Evolutionary conservation across 352 stramenopile species (phyloP).

Genomic region (Globisporangium ultimum): DNA sequence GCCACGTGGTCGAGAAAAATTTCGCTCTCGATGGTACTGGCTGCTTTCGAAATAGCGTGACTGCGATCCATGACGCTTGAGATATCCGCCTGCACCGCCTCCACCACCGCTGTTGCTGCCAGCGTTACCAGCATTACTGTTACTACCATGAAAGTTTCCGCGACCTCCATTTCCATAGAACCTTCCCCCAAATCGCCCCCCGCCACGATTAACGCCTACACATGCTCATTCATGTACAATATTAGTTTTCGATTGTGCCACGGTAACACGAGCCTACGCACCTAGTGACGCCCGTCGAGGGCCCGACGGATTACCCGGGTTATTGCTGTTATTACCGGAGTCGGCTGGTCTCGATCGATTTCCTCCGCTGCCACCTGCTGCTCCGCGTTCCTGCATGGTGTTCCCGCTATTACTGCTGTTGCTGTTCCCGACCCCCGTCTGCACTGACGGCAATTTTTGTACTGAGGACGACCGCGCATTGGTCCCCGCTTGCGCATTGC

Average conservation of each 20-base stretch:
- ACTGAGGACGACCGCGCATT: slow-evolving; percentile 17
- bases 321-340: slow-evolving; percentile 2
- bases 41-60: slow-evolving; percentile 25
- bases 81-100: slow-evolving; percentile 18
- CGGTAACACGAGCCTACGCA: not conserved
- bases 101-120: not conserved
- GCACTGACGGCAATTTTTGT: slow-evolving; percentile 9
- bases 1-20: slow-evolving; percentile 32
- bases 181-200: slow-evolving; percentile 13
- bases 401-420: slow-evolving; percentile 1
- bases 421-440: slow-evolving; percentile 1
- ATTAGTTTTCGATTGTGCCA: too few relatives aligned
- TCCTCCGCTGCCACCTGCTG: slow-evolving; percentile 1
- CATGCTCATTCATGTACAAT: too few relatives aligned
- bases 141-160: too few relatives aligned
- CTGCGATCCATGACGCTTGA: slow-evolving; percentile 27
- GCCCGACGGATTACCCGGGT: not conserved
- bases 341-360: not conserved
- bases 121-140: too few relatives aligned
- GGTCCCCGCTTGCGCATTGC: not conserved
- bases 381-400: not conserved
- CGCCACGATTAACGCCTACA: slow-evolving; percentile 1
- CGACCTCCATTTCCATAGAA: slow-evolving; percentile 8
- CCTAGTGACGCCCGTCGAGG: not conserved
- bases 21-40: slow-evolving; percentile 27